phyloP scores from a whole-genome alignment of 2,329 filamentous ascomycete species.

The Paecilomyces fulvus region DNA sequence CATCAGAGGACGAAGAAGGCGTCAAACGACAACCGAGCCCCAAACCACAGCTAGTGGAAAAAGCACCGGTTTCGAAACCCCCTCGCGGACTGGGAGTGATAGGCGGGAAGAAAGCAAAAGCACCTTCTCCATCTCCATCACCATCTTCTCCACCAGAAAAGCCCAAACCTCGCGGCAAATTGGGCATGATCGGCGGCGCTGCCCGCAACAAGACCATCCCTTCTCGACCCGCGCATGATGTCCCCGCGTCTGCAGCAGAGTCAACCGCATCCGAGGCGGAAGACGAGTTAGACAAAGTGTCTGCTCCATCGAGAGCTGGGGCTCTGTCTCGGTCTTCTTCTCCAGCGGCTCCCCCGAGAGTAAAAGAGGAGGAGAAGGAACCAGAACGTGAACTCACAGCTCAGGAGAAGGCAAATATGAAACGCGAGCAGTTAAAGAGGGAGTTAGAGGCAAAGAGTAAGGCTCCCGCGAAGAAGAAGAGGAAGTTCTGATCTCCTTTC shows the following conservation, averaged over 20 bases:
- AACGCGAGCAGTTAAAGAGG: slow-evolving; percentile 48
- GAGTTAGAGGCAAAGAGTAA: slow-evolving; percentile 44
- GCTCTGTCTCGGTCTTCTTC: slow-evolving; percentile 8
- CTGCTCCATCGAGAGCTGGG: slow-evolving; percentile 1
- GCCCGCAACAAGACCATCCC: not conserved
- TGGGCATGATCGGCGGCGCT: slow-evolving; percentile 28
- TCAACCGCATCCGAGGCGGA: not conserved
- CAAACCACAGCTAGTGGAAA: not conserved
- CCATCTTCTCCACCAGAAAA: slow-evolving; percentile 11
- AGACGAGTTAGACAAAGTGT: slow-evolving; percentile 3
- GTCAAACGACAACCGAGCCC: slow-evolving; percentile 1
- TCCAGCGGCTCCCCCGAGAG: slow-evolving; percentile 6
- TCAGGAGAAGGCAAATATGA: slow-evolving; percentile 47
- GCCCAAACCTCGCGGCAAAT: slow-evolving; percentile 16
- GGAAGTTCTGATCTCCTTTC: slow-evolving; percentile 40
- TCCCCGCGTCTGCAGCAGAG: not conserved
- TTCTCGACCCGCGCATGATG: not conserved
- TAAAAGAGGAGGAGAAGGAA: slow-evolving; percentile 11
- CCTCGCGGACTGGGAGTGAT: slow-evolving; percentile 14
- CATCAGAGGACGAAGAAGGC: not conserved
- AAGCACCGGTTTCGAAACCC: not conserved
- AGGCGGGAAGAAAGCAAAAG: slow-evolving; percentile 15
- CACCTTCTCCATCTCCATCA: slow-evolving; percentile 6
- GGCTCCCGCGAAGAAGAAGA: slow-evolving; percentile 48
- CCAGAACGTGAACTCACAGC: slow-evolving; percentile 31